Base-by-base conservation (phyloP, 345 rosid genomes). In the Arabidopsis arenosa region DNA sequence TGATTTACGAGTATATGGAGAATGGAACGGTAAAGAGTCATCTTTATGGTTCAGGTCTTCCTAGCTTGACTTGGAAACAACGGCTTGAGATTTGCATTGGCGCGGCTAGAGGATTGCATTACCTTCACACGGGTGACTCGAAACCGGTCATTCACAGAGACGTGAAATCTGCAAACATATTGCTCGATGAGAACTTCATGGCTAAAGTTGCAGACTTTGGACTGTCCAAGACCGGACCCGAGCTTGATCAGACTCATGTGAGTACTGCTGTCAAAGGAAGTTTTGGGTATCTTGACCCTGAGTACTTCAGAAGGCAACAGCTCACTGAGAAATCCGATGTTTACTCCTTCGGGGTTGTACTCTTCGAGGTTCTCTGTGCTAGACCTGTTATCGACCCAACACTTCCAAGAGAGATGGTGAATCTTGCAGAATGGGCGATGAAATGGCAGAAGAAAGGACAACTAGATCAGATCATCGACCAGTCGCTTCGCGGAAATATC, bases 141-240 rank as follows among this genome's bases (percentile, higher is more conserved):
- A 80, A 80, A 51, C 72, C 84, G 0, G 82, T 83, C n/a, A 83
- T 83, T 44, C 86, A 83, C 61, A 70, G 86, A 26, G 86, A 83
- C 7, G 86, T 80, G 55, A 83, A 83, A 63, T 77, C 86, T 0
- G 83, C 86, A 18, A 83, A 83, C 76, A 80, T 83, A 59, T 76
- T 83, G 53, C 78, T 83, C 0, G 86, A 83, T 2, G 81, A 83
- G 78, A 80, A 74, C 58, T 80, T 80, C 53, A 71, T 83, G 78
- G 83, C 86, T 23, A 83, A 83, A 66, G 86, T 83, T 57, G 82
- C 86, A 10, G 86, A 83, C 57, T 83, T 83, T 41, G 86, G 86
- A 26, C 41, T 83, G 18, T 83, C 86, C 10, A 83, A 83, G 78
- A 75, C 80, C 0, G 86, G 84, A 32, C 86, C 86, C 0, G 86